Conservation (phyloP, 805 yeast species). For the Candida khao-thaluensis region DNA sequence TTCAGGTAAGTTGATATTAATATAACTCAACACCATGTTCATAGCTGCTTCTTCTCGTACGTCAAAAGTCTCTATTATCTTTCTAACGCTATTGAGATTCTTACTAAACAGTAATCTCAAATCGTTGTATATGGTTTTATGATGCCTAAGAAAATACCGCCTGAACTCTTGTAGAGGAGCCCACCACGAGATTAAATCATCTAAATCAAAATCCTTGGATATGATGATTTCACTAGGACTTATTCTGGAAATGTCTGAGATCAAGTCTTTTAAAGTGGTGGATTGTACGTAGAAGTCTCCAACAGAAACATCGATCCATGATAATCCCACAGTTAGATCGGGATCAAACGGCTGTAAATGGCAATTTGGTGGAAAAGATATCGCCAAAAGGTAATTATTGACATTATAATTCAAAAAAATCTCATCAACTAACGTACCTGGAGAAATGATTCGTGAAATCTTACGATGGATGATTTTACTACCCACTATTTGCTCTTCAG, state of each 20-base stretch:
- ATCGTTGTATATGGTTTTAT: slow-evolving; percentile 31
- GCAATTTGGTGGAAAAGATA: slow-evolving; percentile 56
- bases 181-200: slow-evolving; percentile 47
- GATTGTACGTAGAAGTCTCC: slow-evolving; percentile 75
- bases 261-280: slow-evolving; percentile 55
- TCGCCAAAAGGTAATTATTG: slow-evolving; percentile 68
- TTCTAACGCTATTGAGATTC: slow-evolving; percentile 37
- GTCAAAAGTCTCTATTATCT: slow-evolving; percentile 28
- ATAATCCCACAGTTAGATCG: slow-evolving; percentile 57
- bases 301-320: slow-evolving; percentile 88
- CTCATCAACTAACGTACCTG: slow-evolving; percentile 91
- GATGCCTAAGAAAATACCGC: slow-evolving; percentile 60
- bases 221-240: slow-evolving; percentile 78
- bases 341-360: slow-evolving; percentile 38
- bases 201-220: slow-evolving; percentile 42
- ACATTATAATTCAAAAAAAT: slow-evolving; percentile 69
- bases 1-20: slow-evolving; percentile 71
- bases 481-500: slow-evolving; percentile 18
- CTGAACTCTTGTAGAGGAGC: slow-evolving; percentile 57
- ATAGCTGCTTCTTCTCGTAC: slow-evolving; percentile 60
- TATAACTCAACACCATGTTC: slow-evolving; percentile 59
- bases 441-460: slow-evolving; percentile 78
- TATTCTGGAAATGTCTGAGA: slow-evolving; percentile 73
- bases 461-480: slow-evolving; percentile 57
- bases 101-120: slow-evolving; percentile 31